Base-by-base conservation (phyloP, 140 eudicot species). In the Stevia rebaudiana region DNA sequence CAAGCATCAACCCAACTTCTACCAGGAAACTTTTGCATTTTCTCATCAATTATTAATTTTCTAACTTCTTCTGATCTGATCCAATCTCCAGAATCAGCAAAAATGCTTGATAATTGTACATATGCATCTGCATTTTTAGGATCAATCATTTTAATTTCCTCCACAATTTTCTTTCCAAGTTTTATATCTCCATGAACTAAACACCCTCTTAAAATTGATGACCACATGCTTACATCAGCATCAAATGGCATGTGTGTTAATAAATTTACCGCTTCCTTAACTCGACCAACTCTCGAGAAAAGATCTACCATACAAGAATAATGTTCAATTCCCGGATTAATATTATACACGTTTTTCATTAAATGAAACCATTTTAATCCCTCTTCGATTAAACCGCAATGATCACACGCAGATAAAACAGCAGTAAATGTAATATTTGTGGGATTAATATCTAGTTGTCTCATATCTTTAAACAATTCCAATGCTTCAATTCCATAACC, bases 231-330 rank as follows among this genome's bases (percentile, higher is more conserved):
- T 68, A 73, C 79, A 81, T 92, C 99, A 53, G 78, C 77, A 61
- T 83, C 48, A 47, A 77, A 73, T 12, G 95, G 95, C 84, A 88
- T 83, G 33, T 64, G 4, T 10, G 60, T 65, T 13, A 92, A 59
- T 21, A 92, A 78, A 52, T 55, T 59, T 57, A 81, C 59, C 2
- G 95, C 99, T 74, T 81, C 94, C 67, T 75, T 78, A 65, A 92
- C 75, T 24, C 76, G 69, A 61, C 94, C 95, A 12, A 75, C 88
- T 35, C 99, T 69, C 24, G 96, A 84, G 8, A 83, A 78, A 59
- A 92, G 89, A 85, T 85, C 95, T 8, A 92, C 74, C 87, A 88
- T 81, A 69, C 96, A 92, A 3, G 96, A 83, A 53, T 81, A 85
- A 63, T 92, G 99, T 53, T 88, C 97, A 44, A 83, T 75, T 21